Conservation (phyloP, 2,329 filamentous ascomycete species). For the Fusarium verticillioides region DNA sequence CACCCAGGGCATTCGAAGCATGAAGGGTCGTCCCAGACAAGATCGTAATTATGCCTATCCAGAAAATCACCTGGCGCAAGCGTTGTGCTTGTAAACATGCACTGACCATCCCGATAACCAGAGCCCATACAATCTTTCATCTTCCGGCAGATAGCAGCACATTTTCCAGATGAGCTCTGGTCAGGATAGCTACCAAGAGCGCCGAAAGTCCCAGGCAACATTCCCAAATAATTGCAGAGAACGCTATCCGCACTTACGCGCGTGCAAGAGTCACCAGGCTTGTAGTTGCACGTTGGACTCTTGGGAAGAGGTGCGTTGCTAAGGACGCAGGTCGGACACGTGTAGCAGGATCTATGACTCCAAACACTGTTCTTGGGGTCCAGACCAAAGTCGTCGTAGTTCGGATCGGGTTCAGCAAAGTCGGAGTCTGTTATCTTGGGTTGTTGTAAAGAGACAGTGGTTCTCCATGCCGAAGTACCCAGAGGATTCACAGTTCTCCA, state of each 20-base stretch:
- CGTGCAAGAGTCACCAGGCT: neutral
- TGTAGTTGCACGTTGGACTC: constrained; percentile 4
- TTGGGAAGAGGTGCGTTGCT: neutral
- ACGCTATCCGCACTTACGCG: neutral
- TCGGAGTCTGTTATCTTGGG: neutral
- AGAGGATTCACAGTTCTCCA: constrained; percentile 2
- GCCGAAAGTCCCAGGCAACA: neutral
- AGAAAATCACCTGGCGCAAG: neutral
- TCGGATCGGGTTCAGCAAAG: neutral
- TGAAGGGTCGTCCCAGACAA: neutral
- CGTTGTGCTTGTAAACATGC: neutral
- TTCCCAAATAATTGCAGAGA: neutral
- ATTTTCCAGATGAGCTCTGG: neutral
- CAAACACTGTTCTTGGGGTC: constrained; percentile 1
- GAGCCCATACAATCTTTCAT: neutral
- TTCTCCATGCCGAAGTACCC: constrained; percentile 5
- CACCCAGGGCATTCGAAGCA: neutral
- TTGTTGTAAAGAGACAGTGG: constrained; percentile 7
- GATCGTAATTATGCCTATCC: neutral
- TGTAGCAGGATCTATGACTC: constrained; percentile 15
- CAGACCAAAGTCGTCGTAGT: neutral
- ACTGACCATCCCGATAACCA: neutral
- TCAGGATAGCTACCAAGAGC: neutral
- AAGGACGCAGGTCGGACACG: neutral
- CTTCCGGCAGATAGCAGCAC: neutral